phyloP scores from a whole-genome alignment of 148 eudicot genomes.

The Selenicereus undatus region DNA sequence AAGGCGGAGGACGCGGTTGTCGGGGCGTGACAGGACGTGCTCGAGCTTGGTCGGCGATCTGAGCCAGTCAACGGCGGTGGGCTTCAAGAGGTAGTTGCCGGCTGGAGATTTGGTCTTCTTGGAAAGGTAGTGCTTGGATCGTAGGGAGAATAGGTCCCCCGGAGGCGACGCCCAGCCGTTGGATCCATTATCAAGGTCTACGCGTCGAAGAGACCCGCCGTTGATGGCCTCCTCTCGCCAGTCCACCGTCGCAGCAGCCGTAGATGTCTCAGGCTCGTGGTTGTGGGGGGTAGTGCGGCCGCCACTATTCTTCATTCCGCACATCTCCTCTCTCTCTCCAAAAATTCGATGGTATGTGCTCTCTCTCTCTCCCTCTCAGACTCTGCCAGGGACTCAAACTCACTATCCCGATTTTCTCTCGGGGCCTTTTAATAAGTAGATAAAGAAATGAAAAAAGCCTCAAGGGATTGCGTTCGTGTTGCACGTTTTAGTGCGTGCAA shows the following conservation, averaged over 20 bases:
- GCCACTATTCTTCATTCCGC: neutral
- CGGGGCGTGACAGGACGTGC: constrained; percentile 59
- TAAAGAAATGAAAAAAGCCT: too few relatives aligned
- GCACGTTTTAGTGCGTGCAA: neutral
- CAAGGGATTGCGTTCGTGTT: neutral
- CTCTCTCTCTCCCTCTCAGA: too few relatives aligned
- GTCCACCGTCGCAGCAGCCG: constrained; percentile 15
- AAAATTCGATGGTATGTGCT: too few relatives aligned
- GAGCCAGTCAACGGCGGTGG: constrained; percentile 91
- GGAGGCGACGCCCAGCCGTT: constrained; percentile 96
- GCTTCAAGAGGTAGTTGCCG: constrained; percentile 56
- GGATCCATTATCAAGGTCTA: constrained; percentile 56
- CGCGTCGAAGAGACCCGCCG: constrained; percentile 63
- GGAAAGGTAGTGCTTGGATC: constrained; percentile 45
- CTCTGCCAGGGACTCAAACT: neutral
- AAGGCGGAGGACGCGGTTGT: constrained; percentile 60
- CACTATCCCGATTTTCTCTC: neutral
- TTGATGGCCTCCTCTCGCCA: constrained; percentile 58
- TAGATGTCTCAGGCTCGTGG: constrained; percentile 10
- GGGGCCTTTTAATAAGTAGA: neutral
- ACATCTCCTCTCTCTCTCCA: constrained; percentile 9
- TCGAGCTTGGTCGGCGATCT: constrained; percentile 59
- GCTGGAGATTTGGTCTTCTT: constrained; percentile 56
- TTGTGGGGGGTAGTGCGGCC: neutral
- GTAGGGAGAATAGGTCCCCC: constrained; percentile 58